Base-by-base conservation (phyloP, 2,329 filamentous ascomycete species). In the Xylariaceae sp. region DNA sequence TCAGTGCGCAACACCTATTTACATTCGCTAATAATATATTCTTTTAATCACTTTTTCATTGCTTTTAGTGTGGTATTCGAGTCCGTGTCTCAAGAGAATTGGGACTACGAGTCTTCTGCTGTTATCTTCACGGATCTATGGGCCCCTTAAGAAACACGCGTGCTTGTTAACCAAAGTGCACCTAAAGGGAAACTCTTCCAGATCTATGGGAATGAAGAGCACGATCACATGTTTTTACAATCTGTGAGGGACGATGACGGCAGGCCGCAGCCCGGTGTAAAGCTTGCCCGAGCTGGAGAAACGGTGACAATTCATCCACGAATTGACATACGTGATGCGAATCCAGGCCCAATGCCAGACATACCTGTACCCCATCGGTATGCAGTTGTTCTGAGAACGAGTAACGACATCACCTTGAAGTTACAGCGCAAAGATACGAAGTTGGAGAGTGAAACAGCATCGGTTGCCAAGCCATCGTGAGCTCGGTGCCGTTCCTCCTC, bases 371-470 rank as follows among this genome's bases (percentile, higher is more conserved):
- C 7, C 37, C 8, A 50, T 39, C 34, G 13, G n/a, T 10, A 9
- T 42, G 9, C 45, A 39, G n/a, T 54, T 13, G 7, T 37, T n/a
- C 45, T 30, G 23, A 30, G 23, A 2, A 30, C 23, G 23, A 30
- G 23, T 30, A 30, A 30, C 3, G 23, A 4, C 23, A 30, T 30
- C 23, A 30, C 17, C 17, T 17, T 30, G 23, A 30, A 30, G 4
- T 30, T 30, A 30, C 23, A 30, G 23, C 23, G 23, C 23, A 30
- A 30, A 17, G 17, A 17, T 17, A 17, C 11, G 47, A 55, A 30
- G 59, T 35, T 55, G 53, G 56, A 15, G n/a, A 56, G 51, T 53
- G 56, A 48, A 61, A n/a, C 48, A 44, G 35, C 48, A 47, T 37
- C 44, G 53, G 37, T 44, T 44, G 56, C 59, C 53, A 56, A 54